These are phyloP conservation scores for Copromyces sp. DNA, from an alignment of 495 filamentous ascomycete species.

Conservation along the genomic window DNA sequence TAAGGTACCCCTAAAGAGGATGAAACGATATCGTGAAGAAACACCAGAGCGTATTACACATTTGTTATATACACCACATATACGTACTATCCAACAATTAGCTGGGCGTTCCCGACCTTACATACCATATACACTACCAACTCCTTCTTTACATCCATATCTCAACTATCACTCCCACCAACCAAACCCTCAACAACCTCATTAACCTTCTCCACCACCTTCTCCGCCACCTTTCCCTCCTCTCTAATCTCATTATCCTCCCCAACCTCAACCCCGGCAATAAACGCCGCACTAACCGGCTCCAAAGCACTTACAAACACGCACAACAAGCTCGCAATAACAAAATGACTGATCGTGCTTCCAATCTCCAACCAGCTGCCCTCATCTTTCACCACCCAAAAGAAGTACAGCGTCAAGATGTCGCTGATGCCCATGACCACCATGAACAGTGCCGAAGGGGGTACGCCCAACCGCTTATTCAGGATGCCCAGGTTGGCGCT, in stretches of 20 bases:
- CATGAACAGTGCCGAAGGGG: conserved; percentile 84
- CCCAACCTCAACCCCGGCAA: conserved; percentile 69
- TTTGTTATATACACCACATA: not conserved
- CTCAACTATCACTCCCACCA: not conserved
- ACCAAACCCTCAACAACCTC: conserved; percentile 8
- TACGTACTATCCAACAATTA: not conserved
- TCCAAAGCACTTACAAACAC: conserved; percentile 88
- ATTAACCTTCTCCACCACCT: conserved; percentile 15
- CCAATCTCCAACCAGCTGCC: conserved; percentile 97
- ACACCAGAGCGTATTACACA: not conserved
- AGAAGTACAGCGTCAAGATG: conserved; percentile 91
- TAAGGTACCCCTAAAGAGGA: not conserved
- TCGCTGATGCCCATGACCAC: conserved; percentile 87
- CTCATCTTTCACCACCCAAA: conserved; percentile 92
- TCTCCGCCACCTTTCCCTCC: conserved; percentile 10
- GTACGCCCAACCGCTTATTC: conserved; percentile 74
- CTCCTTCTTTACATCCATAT: not conserved
- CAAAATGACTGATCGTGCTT: conserved; percentile 88
- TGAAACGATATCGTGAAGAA: not conserved
- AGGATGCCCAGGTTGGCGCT: conserved; percentile 89
- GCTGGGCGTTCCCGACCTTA: not conserved
- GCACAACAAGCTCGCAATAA: conserved; percentile 79
- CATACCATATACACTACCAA: not conserved
- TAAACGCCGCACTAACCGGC: conserved; percentile 72
- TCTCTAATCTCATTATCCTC: conserved; percentile 6